Base-by-base conservation (phyloP, 2,329 filamentous ascomycete genomes). In the Fusarium decemcellulare region DNA sequence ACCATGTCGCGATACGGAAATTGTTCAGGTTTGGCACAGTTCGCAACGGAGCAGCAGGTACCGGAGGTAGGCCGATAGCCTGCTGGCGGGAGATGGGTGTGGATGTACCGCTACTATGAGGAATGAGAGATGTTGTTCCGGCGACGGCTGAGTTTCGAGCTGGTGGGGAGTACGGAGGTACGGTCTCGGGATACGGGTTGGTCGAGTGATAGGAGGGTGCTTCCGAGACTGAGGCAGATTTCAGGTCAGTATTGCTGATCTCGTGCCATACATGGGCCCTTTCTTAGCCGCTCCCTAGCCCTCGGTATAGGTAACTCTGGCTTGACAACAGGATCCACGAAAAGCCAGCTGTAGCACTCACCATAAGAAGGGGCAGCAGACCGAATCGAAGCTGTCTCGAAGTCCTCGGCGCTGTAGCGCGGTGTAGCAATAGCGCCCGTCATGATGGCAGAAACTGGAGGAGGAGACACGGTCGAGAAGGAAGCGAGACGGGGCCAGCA, bases 331-430 rank as follows among this genome's bases (percentile, higher is more conserved):
- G 32, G 43, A 52, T 42, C 43, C 59, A 44, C 47, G 54, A 51
- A 43, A 56, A 58, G 32, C n/a, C 36, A 44, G 43, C 30, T 39
- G 50, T 42, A 50, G 23, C 39, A 81, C 86, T 84, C 72, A 90
- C 87, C 83, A 77, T 92, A 92, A 10, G 90, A 92, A 42, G 90
- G 90, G n/a, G 90, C 90, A 8, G 86, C 86, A 16, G 90, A 92
- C 71, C 84, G 88, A 65, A 92, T 87, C 10, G 91, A 92, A 8
- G 87, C 85, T 23, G 90, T 91, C 72, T 92, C 90, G 62, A 91
- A 88, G 76, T 92, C 90, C 63, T 88, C 86, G 7, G 80, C 72
- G 69, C 76, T 78, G 61, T 81, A 81, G 47, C 79, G 78, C 59
- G 79, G 73, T 23, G 76, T 72, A 53, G 72, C 70, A 55, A 77